Evolutionary conservation across 2,329 filamentous ascomycete genomes (phyloP).

Genomic region (Epichloe coenophiala): DNA sequence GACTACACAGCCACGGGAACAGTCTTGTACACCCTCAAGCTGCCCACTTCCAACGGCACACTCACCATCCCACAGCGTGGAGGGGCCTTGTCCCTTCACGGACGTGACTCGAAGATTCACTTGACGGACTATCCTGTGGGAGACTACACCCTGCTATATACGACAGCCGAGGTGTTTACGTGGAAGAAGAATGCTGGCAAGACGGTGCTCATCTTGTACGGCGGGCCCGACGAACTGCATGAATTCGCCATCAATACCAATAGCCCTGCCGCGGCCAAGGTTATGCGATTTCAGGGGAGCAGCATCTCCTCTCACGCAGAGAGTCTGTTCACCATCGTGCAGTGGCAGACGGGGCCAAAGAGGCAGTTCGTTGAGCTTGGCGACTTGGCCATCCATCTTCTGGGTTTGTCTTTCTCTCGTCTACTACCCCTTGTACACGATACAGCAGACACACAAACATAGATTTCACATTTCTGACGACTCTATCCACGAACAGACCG

Average conservation of each 20-base stretch:
- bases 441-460: neutral
- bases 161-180: conserved; percentile 55
- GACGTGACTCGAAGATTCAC: conserved; percentile 54
- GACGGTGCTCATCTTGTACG: conserved; percentile 51
- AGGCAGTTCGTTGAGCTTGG: conserved; percentile 20
- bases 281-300: conserved; percentile 14
- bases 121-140: conserved; percentile 54
- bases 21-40: conserved; percentile 47
- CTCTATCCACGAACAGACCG: conserved; percentile 30
- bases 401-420: conserved; percentile 13
- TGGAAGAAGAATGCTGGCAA: conserved; percentile 50
- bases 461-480: conserved; percentile 1
- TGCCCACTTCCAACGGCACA: conserved; percentile 44
- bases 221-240: conserved; percentile 46
- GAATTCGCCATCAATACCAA: conserved; percentile 41
- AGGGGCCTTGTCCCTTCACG: conserved; percentile 41
- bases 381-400: conserved; percentile 28
- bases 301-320: conserved; percentile 13
- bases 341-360: conserved; percentile 17
- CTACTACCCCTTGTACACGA: too few relatives aligned
- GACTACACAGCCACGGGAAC: conserved; percentile 46
- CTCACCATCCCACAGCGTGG: conserved; percentile 46
- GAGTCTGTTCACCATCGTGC: conserved; percentile 13
- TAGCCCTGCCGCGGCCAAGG: conserved; percentile 4
- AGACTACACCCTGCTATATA: conserved; percentile 47